Base-by-base conservation (phyloP, 768 basidiomycete genomes). In the Naganishia randhawae region DNA sequence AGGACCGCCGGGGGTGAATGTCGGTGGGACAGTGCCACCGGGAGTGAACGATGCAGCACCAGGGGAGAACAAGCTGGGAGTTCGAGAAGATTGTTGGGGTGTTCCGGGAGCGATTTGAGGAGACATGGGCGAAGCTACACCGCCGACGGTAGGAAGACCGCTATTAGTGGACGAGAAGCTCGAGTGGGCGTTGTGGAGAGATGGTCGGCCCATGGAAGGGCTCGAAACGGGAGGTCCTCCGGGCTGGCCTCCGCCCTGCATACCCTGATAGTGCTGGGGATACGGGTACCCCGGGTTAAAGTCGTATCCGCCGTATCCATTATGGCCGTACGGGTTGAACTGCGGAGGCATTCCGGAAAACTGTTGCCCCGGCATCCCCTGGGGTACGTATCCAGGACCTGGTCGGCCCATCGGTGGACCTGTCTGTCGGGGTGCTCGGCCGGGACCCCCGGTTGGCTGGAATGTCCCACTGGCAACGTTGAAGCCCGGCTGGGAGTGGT, bases 401-500 rank as follows among this genome's bases (percentile, higher is more conserved):
- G 22, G 22, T 39, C 57, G 33, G n/a, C 39, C 39, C 57, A 61
- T 61, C 31, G 33, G 57, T 17, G n/a, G 57, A n/a, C 31, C 31
- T 3, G 33, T 37, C 29, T 32, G 54, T 29, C 37, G 6, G 29
- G 52, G 51, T 14, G 22, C 29, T 22, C 39, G 29, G 25, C 68
- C 69, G 27, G 39, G 41, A n/a, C 62, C 62, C n/a, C 17, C n/a
- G 17, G 50, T 22, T 22, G 35, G 65, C 51, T 27, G 52, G 42
- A 31, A 55, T 16, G 37, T 29, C 22, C 50, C 50, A 33, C 73
- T 54, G 39, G 66, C 45, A 39, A 69, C 66, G 63, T 70, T 72
- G 71, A 68, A 72, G 16, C 71, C 69, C 39, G 67, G 69, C 45
- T 72, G 69, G 31, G 68, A 61, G 50, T 73, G 71, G 55, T 61